Evolutionary conservation across 2,329 filamentous ascomycete species (phyloP), one percentile per base, ranked within the genome.

Genomic region (Didymella keratinophila): DNA sequence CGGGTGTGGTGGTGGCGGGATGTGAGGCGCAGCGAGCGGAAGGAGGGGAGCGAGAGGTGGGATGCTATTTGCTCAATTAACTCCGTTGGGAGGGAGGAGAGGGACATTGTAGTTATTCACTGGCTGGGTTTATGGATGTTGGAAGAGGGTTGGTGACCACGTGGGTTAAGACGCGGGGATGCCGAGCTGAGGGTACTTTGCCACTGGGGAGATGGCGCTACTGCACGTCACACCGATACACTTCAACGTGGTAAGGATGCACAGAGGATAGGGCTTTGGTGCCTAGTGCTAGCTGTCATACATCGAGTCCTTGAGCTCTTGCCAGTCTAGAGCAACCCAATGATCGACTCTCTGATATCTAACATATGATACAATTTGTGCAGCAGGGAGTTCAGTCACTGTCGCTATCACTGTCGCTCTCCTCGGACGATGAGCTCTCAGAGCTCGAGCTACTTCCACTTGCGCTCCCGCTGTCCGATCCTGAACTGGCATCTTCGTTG

Each of bases 341-440:
- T 16, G 27, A 10, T 37, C 12, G 7, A 39, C 9, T n/a, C 5
- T 1, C n/a, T 36, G 16, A 52, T 3, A 8, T 32, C 9, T 37
- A 21, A 16, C 23, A 16, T 45, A 52, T 45, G 11, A 12, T 42
- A 55, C 28, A 55, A 37, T 43, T 6, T 49, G 23, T 39, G 14
- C 10, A 23, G 25, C 10, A 39, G 32, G 16, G 7, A 2, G n/a
- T n/a, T 14, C 37, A 52, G 16, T 54, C 51, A 16, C 36, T 47
- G 12, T 54, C 45, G 28, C 62, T 64, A 23, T 64, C 62, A 23
- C 66, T 70, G 25, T 56, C 64, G 55, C 56, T 59, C 10, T 20
- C 53, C n/a, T 53, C 58, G 37, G 49, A 49, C 1, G 14, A 39
- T 11, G 41, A 30, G 36, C 47, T 60, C 9, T 39, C 52, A 21